Evolutionary conservation across 2,329 filamentous ascomycete species (phyloP), one percentile per base, ranked within the genome.

Genomic region (Cladobotryum protrusum): DNA sequence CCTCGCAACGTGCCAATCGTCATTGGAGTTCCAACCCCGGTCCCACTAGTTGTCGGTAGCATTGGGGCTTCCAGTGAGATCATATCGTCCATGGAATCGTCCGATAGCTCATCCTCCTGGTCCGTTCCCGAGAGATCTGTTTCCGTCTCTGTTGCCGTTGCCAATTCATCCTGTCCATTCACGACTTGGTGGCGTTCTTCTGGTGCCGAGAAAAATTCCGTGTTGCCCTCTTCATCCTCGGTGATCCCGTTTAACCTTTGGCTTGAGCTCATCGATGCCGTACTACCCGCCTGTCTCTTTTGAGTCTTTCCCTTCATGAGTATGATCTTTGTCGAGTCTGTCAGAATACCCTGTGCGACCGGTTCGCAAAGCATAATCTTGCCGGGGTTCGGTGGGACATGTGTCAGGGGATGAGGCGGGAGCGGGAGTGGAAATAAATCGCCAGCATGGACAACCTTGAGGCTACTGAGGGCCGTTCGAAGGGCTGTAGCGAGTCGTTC

Each of bases 341-440:
- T 78, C 43, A 99, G 66, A 5, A 93, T 67, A 8, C 93, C 93
- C 67, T 99, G 93, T 5, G 88, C 83, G 14, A 97, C 90, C 8
- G 93, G 93, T 65, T 99, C 93, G 64, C 91, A 97, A n/a, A 95
- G 82, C 43, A 88, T 83, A 53, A 97, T 87, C 68, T 86, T 90
- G 39, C 89, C 93, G 0, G 91, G 89, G 39, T 89, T 88, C 13
- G 89, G 81, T 19, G 88, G 83, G 15, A 87, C 81, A 67, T 96
- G 89, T 8, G 90, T 95, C 55, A 95, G 85, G 12, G 90, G 86
- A 67, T 96, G 90, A 2, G 89, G 81, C 8, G 87, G 82, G 24
- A 97, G 74, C 12, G 89, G 87, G 37, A 99, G 72, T 9, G 80
- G 78, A 54, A 87, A 84, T 45, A 92, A 67, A 66, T 97, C 92